These are phyloP conservation scores for Spencermartinsiella europaea DNA, from an alignment of 805 yeast genomes.

Conservation along the genomic window DNA sequence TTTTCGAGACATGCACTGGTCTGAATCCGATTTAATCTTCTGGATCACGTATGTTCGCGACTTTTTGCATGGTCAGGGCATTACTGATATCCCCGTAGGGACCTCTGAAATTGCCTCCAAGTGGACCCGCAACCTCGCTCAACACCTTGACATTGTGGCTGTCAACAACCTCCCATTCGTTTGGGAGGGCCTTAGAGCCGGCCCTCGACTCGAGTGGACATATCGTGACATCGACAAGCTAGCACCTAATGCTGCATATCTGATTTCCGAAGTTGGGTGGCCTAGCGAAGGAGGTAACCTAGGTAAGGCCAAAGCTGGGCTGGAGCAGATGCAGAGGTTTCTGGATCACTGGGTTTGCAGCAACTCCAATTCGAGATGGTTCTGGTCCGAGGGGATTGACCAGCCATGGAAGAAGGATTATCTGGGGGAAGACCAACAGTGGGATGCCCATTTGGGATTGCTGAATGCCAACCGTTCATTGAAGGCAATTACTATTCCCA, in stretches of 20 bases:
- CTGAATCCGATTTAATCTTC: constrained; percentile 34
- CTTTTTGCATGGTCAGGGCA: constrained; percentile 32
- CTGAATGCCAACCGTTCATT: constrained; percentile 45
- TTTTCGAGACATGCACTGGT: constrained; percentile 45
- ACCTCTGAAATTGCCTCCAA: constrained; percentile 55
- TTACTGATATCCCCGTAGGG: constrained; percentile 49
- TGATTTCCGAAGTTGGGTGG: constrained; percentile 68
- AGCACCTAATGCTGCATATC: constrained; percentile 23
- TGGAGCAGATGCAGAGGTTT: constrained; percentile 41
- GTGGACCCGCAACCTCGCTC: constrained; percentile 37
- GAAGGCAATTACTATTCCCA: constrained; percentile 40
- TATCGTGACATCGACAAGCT: constrained; percentile 38
- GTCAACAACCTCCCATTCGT: constrained; percentile 66
- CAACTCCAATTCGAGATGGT: constrained; percentile 43
- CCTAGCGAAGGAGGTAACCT: constrained; percentile 57
- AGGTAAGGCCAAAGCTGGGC: constrained; percentile 44
- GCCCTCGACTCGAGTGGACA: constrained; percentile 52
- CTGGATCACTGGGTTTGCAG: constrained; percentile 49
- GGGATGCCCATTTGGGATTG: constrained; percentile 75
- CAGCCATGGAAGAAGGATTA: constrained; percentile 63
- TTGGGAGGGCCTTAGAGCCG: constrained; percentile 42
- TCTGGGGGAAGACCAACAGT: constrained; percentile 42
- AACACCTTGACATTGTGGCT: constrained; percentile 51
- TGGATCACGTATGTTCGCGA: constrained; percentile 41
- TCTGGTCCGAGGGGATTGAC: constrained; percentile 65